Evolutionary conservation across 768 basidiomycete species (phyloP).

Genomic region (Termitomyces sp.): DNA sequence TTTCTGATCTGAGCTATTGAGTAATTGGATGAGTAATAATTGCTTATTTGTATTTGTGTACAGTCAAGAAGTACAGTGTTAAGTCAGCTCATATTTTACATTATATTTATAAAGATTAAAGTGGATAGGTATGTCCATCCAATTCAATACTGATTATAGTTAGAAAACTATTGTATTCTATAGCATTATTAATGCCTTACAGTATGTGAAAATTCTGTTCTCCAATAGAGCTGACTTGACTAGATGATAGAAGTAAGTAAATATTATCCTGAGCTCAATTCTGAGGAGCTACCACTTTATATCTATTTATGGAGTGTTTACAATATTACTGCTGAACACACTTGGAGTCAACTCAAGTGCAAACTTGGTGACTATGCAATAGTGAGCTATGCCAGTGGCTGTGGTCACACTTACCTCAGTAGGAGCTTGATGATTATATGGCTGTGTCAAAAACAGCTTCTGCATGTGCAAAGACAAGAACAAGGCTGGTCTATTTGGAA

Average conservation of each 20-base stretch:
- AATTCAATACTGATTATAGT: conserved; percentile 27
- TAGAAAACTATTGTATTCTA: conserved; percentile 27
- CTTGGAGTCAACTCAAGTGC: conserved; percentile 26
- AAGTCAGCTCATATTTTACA: not conserved
- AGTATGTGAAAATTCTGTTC: not conserved
- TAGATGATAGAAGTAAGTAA: conserved; percentile 12
- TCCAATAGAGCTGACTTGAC: not conserved
- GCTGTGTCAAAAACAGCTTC: conserved; percentile 17
- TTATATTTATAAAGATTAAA: no score
- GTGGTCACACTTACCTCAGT: conserved; percentile 19
- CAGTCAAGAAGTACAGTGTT: conserved; percentile 25
- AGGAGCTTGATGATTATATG: conserved; percentile 11
- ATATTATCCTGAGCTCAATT: conserved; percentile 20
- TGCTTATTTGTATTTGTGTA: conserved; percentile 20
- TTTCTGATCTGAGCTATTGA: conserved; percentile 28
- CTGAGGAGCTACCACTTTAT: no score
- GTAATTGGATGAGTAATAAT: conserved; percentile 2
- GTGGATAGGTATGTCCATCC: not conserved
- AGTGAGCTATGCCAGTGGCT: conserved; percentile 18
- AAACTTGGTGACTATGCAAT: conserved; percentile 26
- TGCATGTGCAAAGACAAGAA: conserved; percentile 22
- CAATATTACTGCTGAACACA: conserved; percentile 28
- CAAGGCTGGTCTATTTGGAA: conserved; percentile 29
- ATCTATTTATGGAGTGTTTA: conserved; percentile 23
- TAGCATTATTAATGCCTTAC: conserved; percentile 9